Conservation (phyloP, 352 stramenopile species). For the Pythium aquatile region DNA sequence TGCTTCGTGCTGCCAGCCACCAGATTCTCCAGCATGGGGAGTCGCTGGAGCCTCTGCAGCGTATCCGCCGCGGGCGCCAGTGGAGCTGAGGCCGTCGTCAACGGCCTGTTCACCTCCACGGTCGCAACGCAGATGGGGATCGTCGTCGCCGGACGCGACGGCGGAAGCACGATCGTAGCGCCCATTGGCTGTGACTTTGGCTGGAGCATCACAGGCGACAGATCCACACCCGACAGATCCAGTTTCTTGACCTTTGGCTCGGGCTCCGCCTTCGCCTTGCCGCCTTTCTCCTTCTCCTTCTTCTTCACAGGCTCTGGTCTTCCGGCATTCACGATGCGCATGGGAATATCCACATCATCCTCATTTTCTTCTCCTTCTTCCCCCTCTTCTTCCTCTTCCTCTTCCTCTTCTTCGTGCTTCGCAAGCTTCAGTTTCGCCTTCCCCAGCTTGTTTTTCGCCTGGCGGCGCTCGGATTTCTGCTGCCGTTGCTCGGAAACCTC, state of each 20-base stretch:
- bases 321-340: neutral
- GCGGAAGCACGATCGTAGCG: neutral
- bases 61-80: constrained; percentile 20
- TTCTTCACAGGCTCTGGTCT: constrained; percentile 4
- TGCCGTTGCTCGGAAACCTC: constrained; percentile 23
- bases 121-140: neutral
- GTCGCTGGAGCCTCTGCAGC: constrained; percentile 38
- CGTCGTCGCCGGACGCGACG: neutral
- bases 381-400: constrained; percentile 21
- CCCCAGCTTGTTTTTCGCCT: no score
- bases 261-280: constrained; percentile 3
- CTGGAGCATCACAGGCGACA: constrained; percentile 23
- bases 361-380: no score
- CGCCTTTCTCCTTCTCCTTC: neutral
- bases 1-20: constrained; percentile 45
- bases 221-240: constrained; percentile 23
- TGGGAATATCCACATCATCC: neutral
- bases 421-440: constrained; percentile 27
- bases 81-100: constrained; percentile 4
- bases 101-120: constrained; percentile 8
- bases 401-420: constrained; percentile 26
- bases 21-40: constrained; percentile 41
- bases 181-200: constrained; percentile 2
- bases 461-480: no score
- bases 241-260: constrained; percentile 9